These are phyloP conservation scores for Apiotrichum siamense DNA, from an alignment of 1,284 basidiomycete species.

Conservation along the genomic window DNA sequence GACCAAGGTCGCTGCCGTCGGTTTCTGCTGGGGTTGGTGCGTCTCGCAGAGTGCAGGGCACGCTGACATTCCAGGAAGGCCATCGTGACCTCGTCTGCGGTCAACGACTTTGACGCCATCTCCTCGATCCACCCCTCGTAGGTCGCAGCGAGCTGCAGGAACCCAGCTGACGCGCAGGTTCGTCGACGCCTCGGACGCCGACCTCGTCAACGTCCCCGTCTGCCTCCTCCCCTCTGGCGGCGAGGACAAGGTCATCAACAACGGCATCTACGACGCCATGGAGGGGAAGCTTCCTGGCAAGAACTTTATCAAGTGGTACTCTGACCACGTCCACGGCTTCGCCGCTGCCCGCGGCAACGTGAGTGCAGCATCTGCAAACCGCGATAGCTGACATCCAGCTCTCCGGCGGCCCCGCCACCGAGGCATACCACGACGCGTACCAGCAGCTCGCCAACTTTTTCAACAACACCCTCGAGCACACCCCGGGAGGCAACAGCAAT, in stretches of 20 bases:
- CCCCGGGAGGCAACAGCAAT: too few relatives aligned
- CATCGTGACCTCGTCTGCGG: slow-evolving; percentile 18
- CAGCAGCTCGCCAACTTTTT: slow-evolving; percentile 24
- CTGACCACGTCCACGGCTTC: slow-evolving; percentile 46
- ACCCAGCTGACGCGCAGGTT: slow-evolving; percentile 24
- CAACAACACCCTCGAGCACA: too few relatives aligned
- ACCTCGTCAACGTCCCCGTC: slow-evolving; percentile 43
- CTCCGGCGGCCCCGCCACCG: slow-evolving; percentile 20
- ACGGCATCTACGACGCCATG: slow-evolving; percentile 35
- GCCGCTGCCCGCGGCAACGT: slow-evolving; percentile 47
- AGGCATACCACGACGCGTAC: slow-evolving; percentile 27
- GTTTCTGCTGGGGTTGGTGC: slow-evolving; percentile 49
- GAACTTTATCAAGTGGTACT: slow-evolving; percentile 44
- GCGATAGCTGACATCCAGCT: slow-evolving; percentile 13
- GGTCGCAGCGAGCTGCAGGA: slow-evolving; percentile 9
- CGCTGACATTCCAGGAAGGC: too few relatives aligned
- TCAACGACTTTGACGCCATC: slow-evolving; percentile 28
- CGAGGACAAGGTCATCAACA: slow-evolving; percentile 44
- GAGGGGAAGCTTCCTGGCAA: slow-evolving; percentile 42
- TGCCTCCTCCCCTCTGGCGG: slow-evolving; percentile 46
- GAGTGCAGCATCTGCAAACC: slow-evolving; percentile 8
- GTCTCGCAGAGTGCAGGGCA: too few relatives aligned
- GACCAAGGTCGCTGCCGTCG: slow-evolving; percentile 41
- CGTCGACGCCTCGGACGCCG: slow-evolving; percentile 43
- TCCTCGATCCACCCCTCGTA: slow-evolving; percentile 43